These are phyloP conservation scores for Rugosomyces carneus DNA, from an alignment of 1,284 basidiomycete species.

Conservation along the genomic window DNA sequence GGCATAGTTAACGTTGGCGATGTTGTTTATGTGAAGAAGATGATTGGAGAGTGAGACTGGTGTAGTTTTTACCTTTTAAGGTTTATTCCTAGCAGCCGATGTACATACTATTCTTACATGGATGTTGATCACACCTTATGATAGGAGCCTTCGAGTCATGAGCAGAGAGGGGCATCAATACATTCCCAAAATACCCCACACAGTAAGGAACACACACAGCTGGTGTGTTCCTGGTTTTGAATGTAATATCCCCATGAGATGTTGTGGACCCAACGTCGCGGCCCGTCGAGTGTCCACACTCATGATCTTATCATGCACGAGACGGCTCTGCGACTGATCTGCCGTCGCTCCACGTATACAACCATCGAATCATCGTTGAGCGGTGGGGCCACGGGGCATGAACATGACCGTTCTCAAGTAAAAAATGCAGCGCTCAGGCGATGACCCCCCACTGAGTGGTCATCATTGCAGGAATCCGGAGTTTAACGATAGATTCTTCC, in stretches of 20 bases:
- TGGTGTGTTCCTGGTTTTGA: background rate
- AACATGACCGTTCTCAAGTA: background rate
- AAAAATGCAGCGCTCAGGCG: background rate
- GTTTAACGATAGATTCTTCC: background rate
- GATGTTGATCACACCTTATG: too few relatives aligned
- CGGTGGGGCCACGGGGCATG: background rate
- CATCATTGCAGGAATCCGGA: background rate
- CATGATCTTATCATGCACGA: background rate
- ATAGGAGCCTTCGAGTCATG: too few relatives aligned
- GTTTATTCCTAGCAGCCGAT: too few relatives aligned
- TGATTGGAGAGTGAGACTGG: constrained; percentile 16
- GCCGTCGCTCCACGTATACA: background rate
- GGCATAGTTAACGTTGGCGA: constrained; percentile 57
- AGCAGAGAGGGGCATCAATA: too few relatives aligned
- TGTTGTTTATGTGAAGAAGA: constrained; percentile 42
- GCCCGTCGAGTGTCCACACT: background rate
- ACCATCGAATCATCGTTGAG: background rate
- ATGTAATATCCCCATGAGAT: background rate
- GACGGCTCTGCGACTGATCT: background rate
- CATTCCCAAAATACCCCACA: too few relatives aligned
- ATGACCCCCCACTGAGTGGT: too few relatives aligned
- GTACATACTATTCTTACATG: too few relatives aligned
- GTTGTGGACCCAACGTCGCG: too few relatives aligned
- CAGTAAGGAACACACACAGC: too few relatives aligned
- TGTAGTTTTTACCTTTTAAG: too few relatives aligned